These are phyloP conservation scores for Tetradesmus obliquus DNA, from an alignment of 139 green algal genomes.

Conservation along the genomic window DNA sequence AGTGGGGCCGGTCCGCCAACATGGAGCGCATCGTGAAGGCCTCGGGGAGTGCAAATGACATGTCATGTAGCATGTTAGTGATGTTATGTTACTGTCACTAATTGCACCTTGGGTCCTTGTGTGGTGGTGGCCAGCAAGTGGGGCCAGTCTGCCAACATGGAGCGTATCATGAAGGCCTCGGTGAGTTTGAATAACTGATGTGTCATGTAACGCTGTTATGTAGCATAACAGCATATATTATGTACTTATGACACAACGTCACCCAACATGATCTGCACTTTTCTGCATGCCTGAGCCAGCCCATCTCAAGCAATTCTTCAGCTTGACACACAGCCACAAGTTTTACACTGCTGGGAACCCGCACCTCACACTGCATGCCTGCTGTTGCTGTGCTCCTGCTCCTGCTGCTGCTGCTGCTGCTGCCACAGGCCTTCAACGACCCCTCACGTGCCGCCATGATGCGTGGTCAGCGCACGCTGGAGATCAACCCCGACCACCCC, in stretches of 20 bases:
- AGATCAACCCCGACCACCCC: slow-evolving; percentile 98
- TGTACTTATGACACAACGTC: too few species aligned
- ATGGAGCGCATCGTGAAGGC: slow-evolving; percentile 97
- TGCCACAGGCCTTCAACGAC: slow-evolving; percentile 63
- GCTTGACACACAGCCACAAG: too few species aligned
- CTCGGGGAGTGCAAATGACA: slow-evolving; percentile 53
- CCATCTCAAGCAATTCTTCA: too few species aligned
- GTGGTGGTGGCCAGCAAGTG: slow-evolving; percentile 96
- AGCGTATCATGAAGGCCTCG: slow-evolving; percentile 92
- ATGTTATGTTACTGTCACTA: too few species aligned
- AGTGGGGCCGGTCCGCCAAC: slow-evolving; percentile 97
- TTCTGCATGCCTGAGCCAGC: too few species aligned
- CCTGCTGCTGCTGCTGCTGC: background rate
- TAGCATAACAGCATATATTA: too few species aligned
- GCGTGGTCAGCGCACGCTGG: slow-evolving; percentile 78
- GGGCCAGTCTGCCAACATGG: slow-evolving; percentile 98
- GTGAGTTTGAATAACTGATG: slow-evolving; percentile 38
- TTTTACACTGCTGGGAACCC: too few species aligned
- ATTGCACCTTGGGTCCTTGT: too few species aligned
- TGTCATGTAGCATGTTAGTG: too few species aligned
- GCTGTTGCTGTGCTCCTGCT: background rate
- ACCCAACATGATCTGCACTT: too few species aligned
- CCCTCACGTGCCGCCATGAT: slow-evolving; percentile 47
- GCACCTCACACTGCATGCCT: too few species aligned
- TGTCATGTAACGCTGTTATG: too few species aligned